Base-by-base conservation (phyloP, 495 filamentous ascomycete species). In the Talaromyces wortmannii region DNA sequence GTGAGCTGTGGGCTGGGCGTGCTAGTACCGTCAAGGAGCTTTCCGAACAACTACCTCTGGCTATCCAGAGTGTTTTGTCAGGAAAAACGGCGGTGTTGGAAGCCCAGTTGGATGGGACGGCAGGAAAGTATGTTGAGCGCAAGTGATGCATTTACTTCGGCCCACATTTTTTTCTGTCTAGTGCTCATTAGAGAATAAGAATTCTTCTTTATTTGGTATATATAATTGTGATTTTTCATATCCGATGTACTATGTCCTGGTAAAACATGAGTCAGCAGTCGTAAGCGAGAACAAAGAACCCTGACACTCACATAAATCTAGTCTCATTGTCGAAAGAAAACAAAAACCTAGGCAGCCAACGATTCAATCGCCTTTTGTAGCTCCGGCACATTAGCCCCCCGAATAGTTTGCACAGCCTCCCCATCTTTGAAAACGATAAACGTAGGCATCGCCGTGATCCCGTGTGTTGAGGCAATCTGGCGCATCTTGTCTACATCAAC, bases 391-490 rank as follows among this genome's bases (percentile, higher is more conserved):
- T 40, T 40, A 8, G 36, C 36, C 8, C 36, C 36, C 13, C 36
- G 36, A 40, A 40, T 40, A 8, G 36, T 40, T 5, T 40, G 36
- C 36, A 40, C 36, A 40, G 36, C 55, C 61, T 85, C 72, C 45
- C 87, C 89, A 61, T 85, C 69, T 77, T 87, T 89, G 79, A 92
- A 91, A 52, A 91, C 63, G 11, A 83, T 52, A 70, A 96, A 95
- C 13, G 91, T 95, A 33, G 91, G 91, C 91, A 96, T 96, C 59
- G 91, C 90, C 60, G 86, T 85, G 66, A 96, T 81, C 55, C 78
- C 75, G 47, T 88, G 81, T 62, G 92, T 82, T 58, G 81, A 70
- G 30, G 87, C 84, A 12, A 92, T 82, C 12, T 85, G 80, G 48
- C 86, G 76, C 31, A 92, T 71, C 57, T 86, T 79, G 70, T 96